A percentile compares a stretch with the other conserved stretches of the same genome.
Evolutionary conservation across 306 rosid genomes (phyloP).

Genomic region (Ochetophila trinervis): DNA sequence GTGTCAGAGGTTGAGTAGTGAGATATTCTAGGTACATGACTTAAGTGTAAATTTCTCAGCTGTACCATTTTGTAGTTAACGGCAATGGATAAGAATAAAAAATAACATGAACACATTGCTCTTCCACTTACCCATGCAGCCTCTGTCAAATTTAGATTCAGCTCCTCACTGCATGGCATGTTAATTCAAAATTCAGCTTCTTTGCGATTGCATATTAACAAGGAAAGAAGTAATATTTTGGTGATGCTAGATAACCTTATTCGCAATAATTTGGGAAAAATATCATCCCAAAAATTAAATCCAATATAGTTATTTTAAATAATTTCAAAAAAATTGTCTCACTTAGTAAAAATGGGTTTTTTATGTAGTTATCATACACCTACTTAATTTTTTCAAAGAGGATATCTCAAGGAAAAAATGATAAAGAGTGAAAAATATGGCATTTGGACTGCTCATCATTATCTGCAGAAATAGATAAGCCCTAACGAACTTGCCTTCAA

Average conservation of each 20-base stretch:
- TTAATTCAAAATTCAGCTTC: slow-evolving; percentile 30
- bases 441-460: no score
- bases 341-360: no score
- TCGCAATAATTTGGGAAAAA: no score
- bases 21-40: background rate
- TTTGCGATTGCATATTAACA: background rate
- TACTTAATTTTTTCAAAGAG: no score
- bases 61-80: background rate
- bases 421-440: no score
- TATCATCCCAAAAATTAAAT: no score
- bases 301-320: no score
- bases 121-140: slow-evolving; percentile 84
- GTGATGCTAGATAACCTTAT: background rate
- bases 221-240: slow-evolving; percentile 7
- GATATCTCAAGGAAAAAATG: no score
- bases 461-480: no score
- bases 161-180: slow-evolving; percentile 77
- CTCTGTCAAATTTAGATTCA: slow-evolving; percentile 82
- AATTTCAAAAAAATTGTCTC: no score
- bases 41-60: background rate
- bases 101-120: slow-evolving; percentile 3
- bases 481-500: no score
- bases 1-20: background rate
- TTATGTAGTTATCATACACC: no score
- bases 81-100: slow-evolving; percentile 7